Evolutionary conservation across 805 yeast species (phyloP).

Genomic region (Peterozyma xylosa): DNA sequence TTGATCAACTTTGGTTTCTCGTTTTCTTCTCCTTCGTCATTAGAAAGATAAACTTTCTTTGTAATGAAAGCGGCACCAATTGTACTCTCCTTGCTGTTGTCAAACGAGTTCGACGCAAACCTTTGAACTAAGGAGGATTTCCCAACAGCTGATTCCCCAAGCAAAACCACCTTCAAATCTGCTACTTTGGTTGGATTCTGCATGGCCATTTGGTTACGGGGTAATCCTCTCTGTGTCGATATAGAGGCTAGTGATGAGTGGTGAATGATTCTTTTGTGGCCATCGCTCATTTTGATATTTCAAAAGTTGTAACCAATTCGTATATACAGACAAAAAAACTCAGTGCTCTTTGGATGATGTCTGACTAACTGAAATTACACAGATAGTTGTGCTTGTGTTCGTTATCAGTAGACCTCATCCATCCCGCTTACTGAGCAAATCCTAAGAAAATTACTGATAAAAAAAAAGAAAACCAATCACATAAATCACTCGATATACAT

Average conservation of each 20-base stretch:
- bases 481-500: too few species aligned
- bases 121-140: slow-evolving; percentile 75
- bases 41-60: slow-evolving; percentile 48
- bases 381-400: too few species aligned
- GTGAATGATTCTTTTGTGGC: slow-evolving; percentile 3
- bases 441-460: too few species aligned
- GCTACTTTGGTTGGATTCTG: slow-evolving; percentile 18
- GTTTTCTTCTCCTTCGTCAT: slow-evolving; percentile 11
- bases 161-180: slow-evolving; percentile 26
- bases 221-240: not conserved
- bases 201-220: too few species aligned
- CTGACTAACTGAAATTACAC: too few species aligned
- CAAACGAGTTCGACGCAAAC: slow-evolving; percentile 66
- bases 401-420: too few species aligned
- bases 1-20: slow-evolving; percentile 25
- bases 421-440: too few species aligned
- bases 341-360: too few species aligned
- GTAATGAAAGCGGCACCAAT: slow-evolving; percentile 99
- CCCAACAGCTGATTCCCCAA: slow-evolving; percentile 54
- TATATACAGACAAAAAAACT: too few species aligned
- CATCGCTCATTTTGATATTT: too few species aligned
- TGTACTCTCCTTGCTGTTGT: slow-evolving; percentile 77
- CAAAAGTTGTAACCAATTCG: too few species aligned
- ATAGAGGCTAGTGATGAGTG: slow-evolving; percentile 7
- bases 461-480: too few species aligned